Evolutionary conservation across 148 eudicot genomes (phyloP).

Genomic region (Camellia lanceoleosa): DNA sequence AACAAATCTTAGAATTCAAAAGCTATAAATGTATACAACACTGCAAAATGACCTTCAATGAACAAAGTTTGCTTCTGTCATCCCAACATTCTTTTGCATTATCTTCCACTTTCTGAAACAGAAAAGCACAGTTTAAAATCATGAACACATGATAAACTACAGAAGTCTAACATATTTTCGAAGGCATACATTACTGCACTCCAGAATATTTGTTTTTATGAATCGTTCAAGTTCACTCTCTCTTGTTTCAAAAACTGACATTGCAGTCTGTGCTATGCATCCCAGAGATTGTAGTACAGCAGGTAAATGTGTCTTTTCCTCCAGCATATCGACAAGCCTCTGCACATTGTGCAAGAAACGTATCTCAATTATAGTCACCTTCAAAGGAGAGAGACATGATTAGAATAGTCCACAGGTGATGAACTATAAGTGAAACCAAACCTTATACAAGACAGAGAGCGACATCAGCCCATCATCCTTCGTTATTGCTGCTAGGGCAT

Average conservation of each 20-base stretch:
- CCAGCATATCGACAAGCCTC: constrained; percentile 96
- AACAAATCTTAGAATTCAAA: constrained; percentile 7
- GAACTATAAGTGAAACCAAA: constrained; percentile 18
- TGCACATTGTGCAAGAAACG: constrained; percentile 34
- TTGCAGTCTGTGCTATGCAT: constrained; percentile 94
- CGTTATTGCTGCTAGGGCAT: constrained; percentile 92
- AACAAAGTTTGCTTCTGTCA: constrained; percentile 79
- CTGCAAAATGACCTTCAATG: constrained; percentile 58
- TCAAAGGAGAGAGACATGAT: background rate
- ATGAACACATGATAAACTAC: background rate
- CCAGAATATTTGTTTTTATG: constrained; percentile 62
- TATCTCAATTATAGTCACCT: constrained; percentile 4
- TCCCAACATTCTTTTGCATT: constrained; percentile 68
- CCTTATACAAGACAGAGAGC: constrained; percentile 96
- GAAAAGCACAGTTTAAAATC: constrained; percentile 5
- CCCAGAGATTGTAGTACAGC: constrained; percentile 93
- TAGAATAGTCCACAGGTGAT: constrained; percentile 1
- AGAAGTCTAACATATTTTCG: constrained; percentile 10
- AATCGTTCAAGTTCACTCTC: constrained; percentile 77
- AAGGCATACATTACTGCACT: constrained; percentile 59
- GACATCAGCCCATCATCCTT: constrained; percentile 95
- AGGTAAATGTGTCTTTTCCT: constrained; percentile 78
- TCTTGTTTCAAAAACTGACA: constrained; percentile 96
- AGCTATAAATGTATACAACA: background rate
- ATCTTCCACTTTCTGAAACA: constrained; percentile 57